Evolutionary conservation across 129 eudicot genomes (phyloP), one percentile per base, ranked within the genome.

Genomic region (Erigeron canadensis): DNA sequence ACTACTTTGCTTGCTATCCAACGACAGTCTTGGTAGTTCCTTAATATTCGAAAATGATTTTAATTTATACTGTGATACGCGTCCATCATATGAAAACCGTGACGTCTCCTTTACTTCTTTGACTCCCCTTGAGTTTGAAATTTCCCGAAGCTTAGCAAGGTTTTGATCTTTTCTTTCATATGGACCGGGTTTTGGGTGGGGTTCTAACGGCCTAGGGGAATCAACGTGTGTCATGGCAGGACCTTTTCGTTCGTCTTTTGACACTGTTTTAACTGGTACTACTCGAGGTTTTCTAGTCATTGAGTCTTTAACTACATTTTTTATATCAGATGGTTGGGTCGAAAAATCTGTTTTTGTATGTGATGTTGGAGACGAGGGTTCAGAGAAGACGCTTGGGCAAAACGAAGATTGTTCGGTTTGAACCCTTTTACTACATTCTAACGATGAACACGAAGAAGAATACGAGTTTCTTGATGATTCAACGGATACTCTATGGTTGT

Each of bases 1-100:
- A 56, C 85, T 68, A 67, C 83, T 72, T 54, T 84, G 88, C 74
- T 86, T 84, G 43, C 99, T 87, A 81, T 90, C 99, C 54, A 94
- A 75, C n/a, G 99, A 94, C 22, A 94, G 73, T 76, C 97, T 79
- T 4, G 99, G 97, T 17, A 72, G 83, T 41, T 93, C 96, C 67
- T 86, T 83, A 21, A 73, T 72, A 72, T 79, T 88, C 66, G 82
- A 67, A 39, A 70, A 18, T 23, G 87, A 79, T 73, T 71, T 84
- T 21, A 67, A 15, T 45, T 64, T 65, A 17, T 86, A 85, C 16
- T 58, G 84, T 34, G 91, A 84, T 82, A 77, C 89, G 77, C 82
- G 67, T 67, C 83, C 96, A 80, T 94, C 99, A 47, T 83, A 94
- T 65, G 99, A 94, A 65, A 81, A 82, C 56, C 98, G 84, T 62